Percentiles rank a stretch among this genome's conserved stretches.
phyloP scores from a whole-genome alignment of 1,139 yeast species.

The Yamadazyma jaroonii region DNA sequence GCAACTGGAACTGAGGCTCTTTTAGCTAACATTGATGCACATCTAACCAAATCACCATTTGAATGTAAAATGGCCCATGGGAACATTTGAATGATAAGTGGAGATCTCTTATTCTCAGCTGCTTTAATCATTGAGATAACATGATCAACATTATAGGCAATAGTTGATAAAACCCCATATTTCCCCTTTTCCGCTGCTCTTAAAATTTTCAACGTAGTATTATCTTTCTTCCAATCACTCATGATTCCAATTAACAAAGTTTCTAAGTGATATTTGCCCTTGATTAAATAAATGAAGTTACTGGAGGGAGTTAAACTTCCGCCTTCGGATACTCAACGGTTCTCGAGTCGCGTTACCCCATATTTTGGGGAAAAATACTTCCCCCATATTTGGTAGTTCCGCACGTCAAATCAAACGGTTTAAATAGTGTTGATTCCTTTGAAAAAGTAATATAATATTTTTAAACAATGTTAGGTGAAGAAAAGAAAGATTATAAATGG shows the following conservation, averaged over 20 bases:
- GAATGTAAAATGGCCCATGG: constrained; percentile 13
- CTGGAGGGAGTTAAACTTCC: no score
- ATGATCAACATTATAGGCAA: constrained; percentile 12
- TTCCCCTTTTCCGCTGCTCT: constrained; percentile 9
- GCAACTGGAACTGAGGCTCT: constrained; percentile 11
- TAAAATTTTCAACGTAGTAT: constrained; percentile 10
- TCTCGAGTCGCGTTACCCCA: no score
- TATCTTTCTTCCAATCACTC: constrained; percentile 8
- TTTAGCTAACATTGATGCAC: constrained; percentile 10
- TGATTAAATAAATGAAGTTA: neutral
- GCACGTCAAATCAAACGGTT: no score
- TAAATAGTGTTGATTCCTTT: neutral
- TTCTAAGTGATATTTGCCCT: neutral
- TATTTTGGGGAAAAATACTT: no score
- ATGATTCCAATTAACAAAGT: neutral
- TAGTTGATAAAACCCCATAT: constrained; percentile 12
- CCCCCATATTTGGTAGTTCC: no score
- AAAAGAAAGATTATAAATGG: constrained; percentile 9
- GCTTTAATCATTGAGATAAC: constrained; percentile 12
- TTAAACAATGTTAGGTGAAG: constrained; percentile 10
- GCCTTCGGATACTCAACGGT: no score
- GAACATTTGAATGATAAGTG: constrained; percentile 12
- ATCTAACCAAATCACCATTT: constrained; percentile 10
- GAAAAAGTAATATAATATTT: neutral
- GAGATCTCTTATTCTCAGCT: constrained; percentile 12